Evolutionary conservation across 257 asterid species (phyloP), one percentile per base, ranked within the genome.

Genomic region (Capsicum rhomboideum): DNA sequence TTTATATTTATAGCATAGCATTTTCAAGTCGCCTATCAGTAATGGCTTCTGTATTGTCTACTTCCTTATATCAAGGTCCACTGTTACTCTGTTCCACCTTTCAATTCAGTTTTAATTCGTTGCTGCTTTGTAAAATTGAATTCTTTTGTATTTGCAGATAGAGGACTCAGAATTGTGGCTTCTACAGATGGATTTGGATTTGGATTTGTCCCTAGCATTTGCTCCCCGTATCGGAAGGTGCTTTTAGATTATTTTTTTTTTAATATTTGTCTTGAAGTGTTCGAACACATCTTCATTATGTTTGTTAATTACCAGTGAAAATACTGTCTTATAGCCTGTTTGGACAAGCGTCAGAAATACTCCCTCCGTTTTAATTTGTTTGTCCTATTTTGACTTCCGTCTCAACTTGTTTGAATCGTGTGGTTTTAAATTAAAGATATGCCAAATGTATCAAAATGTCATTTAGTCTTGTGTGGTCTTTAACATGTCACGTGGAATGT

Each of bases 121-220:
- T 46, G 21, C 28, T 49, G 59, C 40, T 49, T 13, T 23, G 37
- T 74, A 23, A 23, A 46, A 74, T 58, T 58, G 40, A 1, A 8
- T 1, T 8, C 37, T 10, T n/a, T 53, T 54, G 23, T 23, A 0
- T 13, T 78, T 85, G 83, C 86, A 87, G 89, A 87, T 78, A 82
- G 86, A 82, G 89, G 86, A 69, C 75, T 83, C 56, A 78, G 84
- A 52, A 53, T 56, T 11, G 34, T 59, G 26, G 80, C 66, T 67
- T 49, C 56, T 80, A 55, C 50, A 68, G 85, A 80, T 58, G 83
- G 84, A 37, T n/a, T n/a, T n/a, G n/a, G n/a, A n/a, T n/a, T n/a
- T n/a, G n/a, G n/a, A n/a, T 18, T 78, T 21, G 37, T 55, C 13
- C 53, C 84, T 59, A 85, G 55, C 64, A 23, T 75, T 23, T 78